Base-by-base conservation (phyloP, 176 grass and related monocot genomes). In the Dactylis glomerata region DNA sequence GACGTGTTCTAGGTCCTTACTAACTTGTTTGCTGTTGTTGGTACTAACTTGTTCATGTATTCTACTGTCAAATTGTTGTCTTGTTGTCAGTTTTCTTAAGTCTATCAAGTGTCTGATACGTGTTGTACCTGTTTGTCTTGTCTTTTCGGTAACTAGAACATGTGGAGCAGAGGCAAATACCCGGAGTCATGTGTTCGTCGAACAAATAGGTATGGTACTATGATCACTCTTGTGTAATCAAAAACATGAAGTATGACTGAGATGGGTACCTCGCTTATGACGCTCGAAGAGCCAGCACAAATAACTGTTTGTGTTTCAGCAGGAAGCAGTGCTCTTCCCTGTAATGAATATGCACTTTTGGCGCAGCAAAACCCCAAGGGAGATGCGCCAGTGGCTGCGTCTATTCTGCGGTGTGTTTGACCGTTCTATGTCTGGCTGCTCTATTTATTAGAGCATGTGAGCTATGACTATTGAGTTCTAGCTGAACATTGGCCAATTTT, bases 131-230 rank as follows among this genome's bases (percentile, higher is more conserved):
- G 56, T 93, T 80, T 86, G 69, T 83, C 44, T 86, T 83, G 50
- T 87, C 75, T 89, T 86, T 34, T 75, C 45, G 76, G 68, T 75
- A 89, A 89, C 73, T 93, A 93, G 88, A 93, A 85, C 77, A 75
- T 82, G 28, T 83, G 81, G 85, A 90, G 91, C 59, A 58, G 76
- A 84, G 88, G 85, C 20, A 69, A 86, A 33, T 84, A 55, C 81
- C 82, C 67, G 83, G 76, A 51, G 72, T 64, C 52, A 42, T 88
- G 85, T 78, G 87, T 78, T 49, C 85, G 6, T 90, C 85, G 10
- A 47, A 75, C 40, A 20, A 49, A 83, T 93, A 93, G 91, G 91
- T 93, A 90, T 90, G 87, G 14, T 82, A 74, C 72, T 82, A 76
- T 84, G 76, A 87, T 75, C 66, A 87, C 82, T 85, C 61, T 63